These are phyloP conservation scores for Lophium mytilinum DNA, from an alignment of 495 filamentous ascomycete genomes.

Conservation along the genomic window DNA sequence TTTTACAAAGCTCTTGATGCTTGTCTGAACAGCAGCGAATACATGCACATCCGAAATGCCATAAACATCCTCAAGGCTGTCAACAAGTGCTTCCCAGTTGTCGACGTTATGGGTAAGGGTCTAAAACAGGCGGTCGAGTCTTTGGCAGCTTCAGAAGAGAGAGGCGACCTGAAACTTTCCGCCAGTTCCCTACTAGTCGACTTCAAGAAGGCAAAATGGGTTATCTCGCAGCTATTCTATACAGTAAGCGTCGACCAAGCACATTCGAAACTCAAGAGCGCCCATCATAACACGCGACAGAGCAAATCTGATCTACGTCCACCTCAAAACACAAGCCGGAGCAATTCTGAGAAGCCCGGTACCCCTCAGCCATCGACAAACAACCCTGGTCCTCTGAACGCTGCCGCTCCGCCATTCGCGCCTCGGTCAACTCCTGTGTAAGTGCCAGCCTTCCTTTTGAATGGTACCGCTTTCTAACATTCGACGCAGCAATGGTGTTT, in stretches of 20 bases:
- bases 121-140: constrained; percentile 59
- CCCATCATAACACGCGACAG: constrained; percentile 4
- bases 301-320: background rate
- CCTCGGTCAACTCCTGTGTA: constrained; percentile 14
- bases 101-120: constrained; percentile 77
- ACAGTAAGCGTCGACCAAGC: constrained; percentile 27
- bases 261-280: constrained; percentile 24
- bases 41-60: constrained; percentile 96
- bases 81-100: constrained; percentile 69
- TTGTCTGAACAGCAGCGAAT: constrained; percentile 74
- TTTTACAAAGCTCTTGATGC: constrained; percentile 65
- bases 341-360: constrained; percentile 13
- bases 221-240: constrained; percentile 70
- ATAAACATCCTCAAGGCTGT: constrained; percentile 83
- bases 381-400: constrained; percentile 19
- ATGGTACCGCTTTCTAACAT: background rate
- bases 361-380: constrained; percentile 19
- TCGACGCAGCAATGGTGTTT: constrained; percentile 9
- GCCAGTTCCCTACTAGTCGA: constrained; percentile 79
- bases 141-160: constrained; percentile 59
- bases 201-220: constrained; percentile 65
- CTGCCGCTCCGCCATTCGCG: constrained; percentile 27
- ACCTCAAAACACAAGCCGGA: constrained; percentile 10
- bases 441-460: background rate
- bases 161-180: constrained; percentile 84